Conservation (phyloP, 495 filamentous ascomycete species). For the Tuber calosporum region DNA sequence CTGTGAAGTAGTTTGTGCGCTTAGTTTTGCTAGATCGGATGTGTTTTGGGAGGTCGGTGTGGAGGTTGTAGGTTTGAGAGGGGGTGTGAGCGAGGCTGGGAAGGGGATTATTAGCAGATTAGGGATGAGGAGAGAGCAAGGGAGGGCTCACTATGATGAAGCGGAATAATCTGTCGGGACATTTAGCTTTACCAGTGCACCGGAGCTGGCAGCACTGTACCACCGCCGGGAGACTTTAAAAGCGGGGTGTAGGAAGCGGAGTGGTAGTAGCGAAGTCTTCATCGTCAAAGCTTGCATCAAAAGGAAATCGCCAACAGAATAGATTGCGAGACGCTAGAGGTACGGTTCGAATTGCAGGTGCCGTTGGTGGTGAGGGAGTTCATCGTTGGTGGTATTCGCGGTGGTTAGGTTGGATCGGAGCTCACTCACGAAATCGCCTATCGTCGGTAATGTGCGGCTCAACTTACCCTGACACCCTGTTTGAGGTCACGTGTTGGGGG, state of each 20-base stretch:
- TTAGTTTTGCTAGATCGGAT: conserved; percentile 65
- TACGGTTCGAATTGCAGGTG: not conserved
- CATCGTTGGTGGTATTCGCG: not conserved
- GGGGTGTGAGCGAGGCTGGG: conserved; percentile 63
- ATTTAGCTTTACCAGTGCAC: conserved; percentile 53
- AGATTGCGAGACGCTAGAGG: not conserved
- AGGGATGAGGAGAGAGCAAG: not conserved
- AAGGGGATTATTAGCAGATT: conserved; percentile 7
- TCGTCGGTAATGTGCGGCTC: not conserved
- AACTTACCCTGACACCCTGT: not conserved
- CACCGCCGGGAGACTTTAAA: conserved; percentile 9
- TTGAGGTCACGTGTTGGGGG: not conserved
- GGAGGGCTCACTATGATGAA: conserved; percentile 53
- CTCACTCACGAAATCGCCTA: not conserved
- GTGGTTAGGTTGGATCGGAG: not conserved
- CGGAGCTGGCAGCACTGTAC: conserved; percentile 13
- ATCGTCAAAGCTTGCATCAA: not conserved
- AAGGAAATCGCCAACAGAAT: not conserved
- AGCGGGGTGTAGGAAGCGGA: conserved; percentile 19
- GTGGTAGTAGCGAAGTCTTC: conserved; percentile 15
- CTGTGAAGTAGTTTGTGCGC: conserved; percentile 83
- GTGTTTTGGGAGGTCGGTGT: conserved; percentile 56
- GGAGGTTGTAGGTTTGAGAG: conserved; percentile 55
- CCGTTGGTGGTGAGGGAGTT: not conserved
- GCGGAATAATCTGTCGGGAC: conserved; percentile 80